These are phyloP conservation scores for Phytophthora sansomeana DNA, from an alignment of 352 stramenopile species.

Conservation along the genomic window DNA sequence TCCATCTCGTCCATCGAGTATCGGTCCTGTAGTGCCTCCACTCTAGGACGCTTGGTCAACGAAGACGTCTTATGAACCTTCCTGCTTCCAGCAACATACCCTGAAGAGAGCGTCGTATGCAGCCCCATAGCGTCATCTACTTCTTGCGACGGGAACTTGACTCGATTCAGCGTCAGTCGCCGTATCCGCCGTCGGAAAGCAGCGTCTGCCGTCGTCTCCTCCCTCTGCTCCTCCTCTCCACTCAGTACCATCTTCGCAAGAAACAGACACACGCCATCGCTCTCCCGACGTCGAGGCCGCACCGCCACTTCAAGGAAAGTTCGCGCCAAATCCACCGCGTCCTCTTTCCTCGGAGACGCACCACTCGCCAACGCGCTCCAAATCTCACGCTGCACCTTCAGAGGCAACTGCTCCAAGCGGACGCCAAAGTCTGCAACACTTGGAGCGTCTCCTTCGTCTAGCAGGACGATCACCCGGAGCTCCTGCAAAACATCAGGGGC, in stretches of 20 bases:
- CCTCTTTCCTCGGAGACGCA: constrained; percentile 16
- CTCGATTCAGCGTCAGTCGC: constrained; percentile 34
- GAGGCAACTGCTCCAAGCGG: constrained; percentile 48
- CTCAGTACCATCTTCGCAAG: constrained; percentile 35
- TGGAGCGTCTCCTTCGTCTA: constrained; percentile 4
- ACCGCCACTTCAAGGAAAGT: constrained; percentile 33
- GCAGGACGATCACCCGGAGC: constrained; percentile 35
- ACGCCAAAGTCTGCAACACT: constrained; percentile 36
- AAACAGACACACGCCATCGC: constrained; percentile 38
- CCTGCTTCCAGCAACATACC: not conserved
- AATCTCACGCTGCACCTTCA: constrained; percentile 59
- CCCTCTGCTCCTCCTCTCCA: constrained; percentile 12
- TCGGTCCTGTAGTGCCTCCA: not conserved
- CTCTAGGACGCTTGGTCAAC: constrained; percentile 26
- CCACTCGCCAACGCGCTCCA: constrained; percentile 63
- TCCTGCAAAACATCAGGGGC: constrained; percentile 37
- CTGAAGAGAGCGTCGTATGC: not conserved
- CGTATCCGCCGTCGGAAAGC: constrained; percentile 44
- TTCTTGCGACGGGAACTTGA: constrained; percentile 30
- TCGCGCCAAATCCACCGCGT: constrained; percentile 26
- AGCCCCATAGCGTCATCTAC: constrained; percentile 12
- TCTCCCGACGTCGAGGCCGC: constrained; percentile 10
- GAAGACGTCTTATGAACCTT: not conserved
- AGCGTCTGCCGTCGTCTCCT: constrained; percentile 7
- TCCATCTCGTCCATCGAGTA: not conserved